A percentile compares a stretch with the other conserved stretches of the same genome.
phyloP scores from a whole-genome alignment of 179 eudicot genomes.

The Beta corolliflora region DNA sequence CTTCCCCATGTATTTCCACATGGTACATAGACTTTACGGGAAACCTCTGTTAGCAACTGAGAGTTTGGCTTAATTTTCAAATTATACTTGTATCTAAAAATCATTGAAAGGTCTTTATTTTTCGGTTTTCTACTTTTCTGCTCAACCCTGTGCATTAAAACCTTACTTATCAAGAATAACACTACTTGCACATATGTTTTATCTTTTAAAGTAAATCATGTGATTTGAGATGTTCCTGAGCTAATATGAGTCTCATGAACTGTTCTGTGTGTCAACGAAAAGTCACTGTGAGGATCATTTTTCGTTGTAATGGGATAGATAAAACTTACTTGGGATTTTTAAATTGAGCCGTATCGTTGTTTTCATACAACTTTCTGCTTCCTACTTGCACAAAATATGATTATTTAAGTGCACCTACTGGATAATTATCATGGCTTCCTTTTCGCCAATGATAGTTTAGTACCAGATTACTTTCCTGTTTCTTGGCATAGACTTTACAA shows the following conservation, averaged over 20 bases:
- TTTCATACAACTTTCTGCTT: not conserved
- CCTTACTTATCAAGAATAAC: too few species aligned
- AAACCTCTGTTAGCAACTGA: not conserved
- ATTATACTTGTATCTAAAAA: not conserved
- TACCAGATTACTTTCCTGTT: not conserved
- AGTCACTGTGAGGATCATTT: not conserved
- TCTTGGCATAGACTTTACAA: not conserved
- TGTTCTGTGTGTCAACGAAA: not conserved
- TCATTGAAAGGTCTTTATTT: not conserved
- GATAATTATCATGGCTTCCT: not conserved
- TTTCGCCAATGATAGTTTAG: not conserved
- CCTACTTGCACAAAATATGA: not conserved
- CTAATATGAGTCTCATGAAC: not conserved
- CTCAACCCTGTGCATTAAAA: not conserved
- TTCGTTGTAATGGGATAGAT: not conserved
- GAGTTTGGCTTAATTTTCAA: not conserved
- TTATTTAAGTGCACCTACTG: not conserved
- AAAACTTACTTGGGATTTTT: not conserved
- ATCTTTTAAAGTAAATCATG: too few species aligned
- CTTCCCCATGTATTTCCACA: not conserved
- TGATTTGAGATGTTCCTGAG: too few species aligned
- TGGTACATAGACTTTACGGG: not conserved
- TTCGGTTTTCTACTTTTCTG: not conserved
- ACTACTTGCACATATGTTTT: not conserved
- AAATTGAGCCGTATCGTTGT: not conserved